Base-by-base conservation (phyloP, 2,329 filamentous ascomycete species). In the Ceratocystis colombiana region DNA sequence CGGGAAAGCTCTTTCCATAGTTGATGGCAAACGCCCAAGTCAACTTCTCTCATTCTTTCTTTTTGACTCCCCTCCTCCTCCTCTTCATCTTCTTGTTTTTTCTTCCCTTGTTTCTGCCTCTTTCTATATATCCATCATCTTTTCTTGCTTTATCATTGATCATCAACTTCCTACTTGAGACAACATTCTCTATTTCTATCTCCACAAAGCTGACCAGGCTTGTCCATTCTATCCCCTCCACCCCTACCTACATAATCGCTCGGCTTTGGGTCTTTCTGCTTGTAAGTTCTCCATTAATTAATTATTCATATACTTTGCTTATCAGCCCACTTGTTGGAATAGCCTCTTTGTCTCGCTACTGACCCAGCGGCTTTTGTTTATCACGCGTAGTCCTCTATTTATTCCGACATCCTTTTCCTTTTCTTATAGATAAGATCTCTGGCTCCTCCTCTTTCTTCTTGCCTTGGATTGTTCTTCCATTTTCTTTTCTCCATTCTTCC, bases 161-260 rank as follows among this genome's bases (percentile, higher is more conserved):
- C 46, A 50, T 53, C 62, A n/a, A 41, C 46, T 59, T 17, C 8
- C 17, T 25, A 25, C 15, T 37, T 59, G 15, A n/a, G n/a, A 20
- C 48, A 25, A 4, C n/a, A 37, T 25, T 59, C n/a, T 17, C 55
- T 59, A 59, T 59, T 59, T n/a, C 55, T 59, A 59, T 59, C 55
- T 33, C 55, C 28, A 37, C 25, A 37, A 59, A 50, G 20, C 25
- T 6, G 48, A 25, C 22, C 28, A 28, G 37, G 37, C 22, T 53
- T 28, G 22, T 53, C 25, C 25, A 28, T 53, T 28, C 22, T 53
- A 53, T 53, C 2, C 48, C 17, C 20, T 41, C 3, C 37, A 41
- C 37, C 48, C 25, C 15, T 50, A 20, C 46, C 46, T 53, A 53
- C 48, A 28, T 25, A 28, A 53, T 53, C 48, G 48, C 20, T 25